These are phyloP conservation scores for Hericium rajendrae DNA, from an alignment of 768 basidiomycete species.

Conservation along the genomic window DNA sequence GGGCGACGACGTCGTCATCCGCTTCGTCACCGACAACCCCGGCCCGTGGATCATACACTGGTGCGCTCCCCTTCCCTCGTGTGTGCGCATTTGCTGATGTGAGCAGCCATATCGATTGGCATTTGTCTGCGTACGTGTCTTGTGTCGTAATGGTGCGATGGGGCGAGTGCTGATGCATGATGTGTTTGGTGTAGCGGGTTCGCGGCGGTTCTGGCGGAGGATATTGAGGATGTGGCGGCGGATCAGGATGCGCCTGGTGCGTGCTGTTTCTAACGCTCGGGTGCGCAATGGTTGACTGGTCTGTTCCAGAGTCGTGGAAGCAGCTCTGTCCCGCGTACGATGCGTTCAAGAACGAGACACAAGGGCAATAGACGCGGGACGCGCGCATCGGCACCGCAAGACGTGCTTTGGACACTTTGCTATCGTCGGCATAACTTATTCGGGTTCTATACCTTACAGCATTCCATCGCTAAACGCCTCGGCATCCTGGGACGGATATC, in stretches of 20 bases:
- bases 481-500: too few relatives aligned
- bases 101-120: constrained; percentile 21
- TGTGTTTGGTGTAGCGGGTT: constrained; percentile 4
- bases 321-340: constrained; percentile 7
- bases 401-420: too few relatives aligned
- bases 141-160: background rate
- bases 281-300: background rate
- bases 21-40: constrained; percentile 23
- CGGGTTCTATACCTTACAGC: too few relatives aligned
- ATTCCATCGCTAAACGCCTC: too few relatives aligned
- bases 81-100: background rate
- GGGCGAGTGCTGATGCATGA: too few relatives aligned
- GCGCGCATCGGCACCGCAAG: too few relatives aligned
- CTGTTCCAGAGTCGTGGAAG: constrained; percentile 1
- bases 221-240: constrained; percentile 2
- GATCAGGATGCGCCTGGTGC: background rate
- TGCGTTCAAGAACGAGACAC: too few relatives aligned
- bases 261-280: background rate
- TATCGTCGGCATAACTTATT: too few relatives aligned
- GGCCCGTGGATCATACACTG: constrained; percentile 23
- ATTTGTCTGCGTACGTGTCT: constrained; percentile 12
- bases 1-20: constrained; percentile 14
- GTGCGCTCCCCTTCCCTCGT: background rate
- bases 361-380: too few relatives aligned
- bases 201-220: constrained; percentile 12